Evolutionary conservation across 2,329 filamentous ascomycete species (phyloP), one percentile per base, ranked within the genome.

Genomic region (Chrysoporthe cubensis): DNA sequence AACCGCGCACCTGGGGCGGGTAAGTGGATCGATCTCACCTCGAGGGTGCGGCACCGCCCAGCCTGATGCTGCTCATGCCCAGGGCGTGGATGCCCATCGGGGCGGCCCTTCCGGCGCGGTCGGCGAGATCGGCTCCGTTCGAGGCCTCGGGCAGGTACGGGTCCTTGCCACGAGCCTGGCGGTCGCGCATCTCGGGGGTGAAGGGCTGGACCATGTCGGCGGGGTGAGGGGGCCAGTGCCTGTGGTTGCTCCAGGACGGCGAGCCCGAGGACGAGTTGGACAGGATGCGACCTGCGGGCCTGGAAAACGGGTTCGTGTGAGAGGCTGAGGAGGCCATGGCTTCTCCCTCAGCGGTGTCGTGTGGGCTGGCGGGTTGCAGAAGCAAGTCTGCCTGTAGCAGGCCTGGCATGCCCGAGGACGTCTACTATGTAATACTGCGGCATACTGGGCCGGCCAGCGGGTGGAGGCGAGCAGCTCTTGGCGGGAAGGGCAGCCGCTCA

Each of bases 91-190:
- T 73, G 73, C 13, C 65, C 50, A 32, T 42, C 13, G 57, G 40
- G 21, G 26, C 40, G 14, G 40, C n/a, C 57, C 63, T 58, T 64
- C 21, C n/a, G 14, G 59, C 72, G 74, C 32, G 72, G 9, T 75
- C 71, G n/a, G 72, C 75, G 66, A 75, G 72, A 26, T 76, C 75
- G 59, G 75, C 74, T 7, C 73, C 76, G 26, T 78, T 77, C 11
- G 75, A 75, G 34, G 73, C 73, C 48, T 79, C 77, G 34, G 75
- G 72, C 56, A 76, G 70, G 73, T 86, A 86, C 0, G 85, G 84
- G 69, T 88, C 82, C 73, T 87, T 87, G 63, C 87, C 86, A 52
- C 87, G 80, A 4, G 87, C 85, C 75, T 89, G 87, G 6, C 81
- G 81, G 74, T 89, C 86, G 72, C 85, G 84, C 84, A 86, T 86